Conservation (phyloP, 768 basidiomycete species). For the Calocybe gangraenosa region DNA sequence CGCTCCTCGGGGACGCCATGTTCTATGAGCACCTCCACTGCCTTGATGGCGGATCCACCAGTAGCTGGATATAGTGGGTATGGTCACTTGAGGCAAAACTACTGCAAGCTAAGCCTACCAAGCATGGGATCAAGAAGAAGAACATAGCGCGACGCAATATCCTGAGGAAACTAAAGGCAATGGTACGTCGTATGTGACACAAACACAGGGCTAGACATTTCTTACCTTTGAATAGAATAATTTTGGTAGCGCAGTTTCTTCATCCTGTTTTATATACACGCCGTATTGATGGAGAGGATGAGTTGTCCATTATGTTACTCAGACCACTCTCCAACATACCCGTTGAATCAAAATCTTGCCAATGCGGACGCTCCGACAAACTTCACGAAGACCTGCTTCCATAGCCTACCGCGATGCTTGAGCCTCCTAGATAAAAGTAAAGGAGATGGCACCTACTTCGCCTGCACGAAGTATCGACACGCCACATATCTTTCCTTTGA, state of each 20-base stretch:
- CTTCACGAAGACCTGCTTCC: slow-evolving; percentile 95
- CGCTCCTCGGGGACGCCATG: slow-evolving; percentile 92
- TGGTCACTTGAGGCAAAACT: neutral
- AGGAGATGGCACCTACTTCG: slow-evolving; percentile 50
- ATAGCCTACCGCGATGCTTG: slow-evolving; percentile 60
- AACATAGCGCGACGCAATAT: slow-evolving; percentile 88
- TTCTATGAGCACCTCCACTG: slow-evolving; percentile 89
- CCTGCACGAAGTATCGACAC: slow-evolving; percentile 94
- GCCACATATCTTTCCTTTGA: slow-evolving; percentile 95
- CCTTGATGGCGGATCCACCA: slow-evolving; percentile 97
- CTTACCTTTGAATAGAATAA: slow-evolving; percentile 84
- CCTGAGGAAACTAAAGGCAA: slow-evolving; percentile 75
- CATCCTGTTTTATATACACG: slow-evolving; percentile 60
- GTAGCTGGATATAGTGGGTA: slow-evolving; percentile 58
- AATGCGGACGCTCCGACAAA: slow-evolving; percentile 90
- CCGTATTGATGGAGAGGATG: neutral
- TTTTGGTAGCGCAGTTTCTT: slow-evolving; percentile 90
- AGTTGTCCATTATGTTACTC: neutral
- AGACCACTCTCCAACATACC: slow-evolving; percentile 37
- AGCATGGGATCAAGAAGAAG: slow-evolving; percentile 98
- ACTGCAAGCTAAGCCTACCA: slow-evolving; percentile 42
- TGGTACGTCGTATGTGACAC: neutral
- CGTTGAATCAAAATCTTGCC: slow-evolving; percentile 98
- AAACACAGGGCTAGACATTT: neutral
- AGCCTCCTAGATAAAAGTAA: neutral